Evolutionary conservation across 179 eudicot species (phyloP), one percentile per base, ranked within the genome.

Genomic region (Corrigiola litoralis): DNA sequence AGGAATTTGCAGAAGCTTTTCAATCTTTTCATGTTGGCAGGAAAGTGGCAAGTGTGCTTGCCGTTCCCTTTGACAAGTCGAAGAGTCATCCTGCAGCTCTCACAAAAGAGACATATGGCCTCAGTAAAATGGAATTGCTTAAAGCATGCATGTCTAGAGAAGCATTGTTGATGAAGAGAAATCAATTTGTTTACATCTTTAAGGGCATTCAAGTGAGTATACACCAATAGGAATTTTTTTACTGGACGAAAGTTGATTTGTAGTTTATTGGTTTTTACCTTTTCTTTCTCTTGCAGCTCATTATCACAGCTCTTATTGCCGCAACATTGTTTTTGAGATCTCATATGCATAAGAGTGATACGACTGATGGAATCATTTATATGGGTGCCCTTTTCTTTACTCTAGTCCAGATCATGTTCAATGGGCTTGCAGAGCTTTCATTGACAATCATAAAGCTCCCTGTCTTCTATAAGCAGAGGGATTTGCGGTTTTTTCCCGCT

Each of bases 401-500:
- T 46, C 44, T 86, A 2, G 20, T 80, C 5, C 58, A 55, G 56
- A 58, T 77, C 40, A 76, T 80, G 72, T 80, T 84, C 45, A 82
- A 79, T 67, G 92, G 88, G 32, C 74, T 76, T 59, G 66, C 85
- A 4, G 92, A 84, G 66, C 76, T 84, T 3, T 58, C 84, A 7
- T 49, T 86, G 75, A 80, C 75, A 38, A 78, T 84, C 25, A 18
- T 67, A 57, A 84, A 80, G 62, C 84, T 86, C 63, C 87, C 88
- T 0, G 77, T 76, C 20, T 86, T 81, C 31, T 84, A 75, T 67
- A 86, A 86, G 79, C 92, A 86, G 55, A 57, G 86, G 25, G 83
- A 81, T 71, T 75, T 81, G 45, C 77, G 74, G 3, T 81, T 86
- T 36, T 86, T 73, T 27, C 92, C 88, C 18, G 71, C 88, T 6